A percentile compares a stretch with the other conserved stretches of the same genome.
Conservation (phyloP, 164 flowering plant genomes). For the Piper longum region DNA sequence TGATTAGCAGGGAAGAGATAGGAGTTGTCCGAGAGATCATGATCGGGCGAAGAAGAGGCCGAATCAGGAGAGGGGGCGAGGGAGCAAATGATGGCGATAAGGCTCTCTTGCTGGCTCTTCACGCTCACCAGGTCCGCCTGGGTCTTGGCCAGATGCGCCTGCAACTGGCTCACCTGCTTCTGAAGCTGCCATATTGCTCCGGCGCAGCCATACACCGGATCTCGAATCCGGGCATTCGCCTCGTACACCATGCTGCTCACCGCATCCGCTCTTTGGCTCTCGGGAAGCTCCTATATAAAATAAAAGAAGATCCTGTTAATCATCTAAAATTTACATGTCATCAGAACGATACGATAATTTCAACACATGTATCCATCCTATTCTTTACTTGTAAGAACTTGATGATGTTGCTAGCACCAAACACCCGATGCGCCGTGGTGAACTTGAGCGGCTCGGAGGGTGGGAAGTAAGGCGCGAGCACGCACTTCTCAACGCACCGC, state of each 20-base stretch:
- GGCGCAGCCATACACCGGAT: conserved; percentile 67
- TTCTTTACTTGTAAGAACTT: conserved; percentile 52
- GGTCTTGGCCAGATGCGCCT: conserved; percentile 47
- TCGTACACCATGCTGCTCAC: conserved; percentile 84
- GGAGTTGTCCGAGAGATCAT: background rate
- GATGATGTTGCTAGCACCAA: conserved; percentile 78
- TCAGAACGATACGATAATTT: background rate
- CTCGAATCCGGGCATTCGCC: conserved; percentile 56
- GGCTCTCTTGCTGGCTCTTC: conserved; percentile 40
- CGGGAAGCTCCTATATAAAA: conserved; percentile 52
- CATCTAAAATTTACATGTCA: background rate
- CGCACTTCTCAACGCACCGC: conserved; percentile 51
- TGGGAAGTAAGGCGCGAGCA: conserved; percentile 67
- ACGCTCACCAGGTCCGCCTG: conserved; percentile 48
- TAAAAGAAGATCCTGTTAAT: background rate
- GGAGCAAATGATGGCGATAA: conserved; percentile 30
- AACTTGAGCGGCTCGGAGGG: conserved; percentile 64
- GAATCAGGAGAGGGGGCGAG: background rate
- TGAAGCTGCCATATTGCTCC: conserved; percentile 66
- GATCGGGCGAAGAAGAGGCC: background rate
- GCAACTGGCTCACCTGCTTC: conserved; percentile 55
- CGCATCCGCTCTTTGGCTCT: conserved; percentile 53
- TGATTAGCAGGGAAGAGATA: background rate
- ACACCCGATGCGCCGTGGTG: conserved; percentile 70
- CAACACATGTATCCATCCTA: background rate